These are phyloP conservation scores for Mucuna pruriens DNA, from an alignment of 306 rosid species.

Conservation along the genomic window DNA sequence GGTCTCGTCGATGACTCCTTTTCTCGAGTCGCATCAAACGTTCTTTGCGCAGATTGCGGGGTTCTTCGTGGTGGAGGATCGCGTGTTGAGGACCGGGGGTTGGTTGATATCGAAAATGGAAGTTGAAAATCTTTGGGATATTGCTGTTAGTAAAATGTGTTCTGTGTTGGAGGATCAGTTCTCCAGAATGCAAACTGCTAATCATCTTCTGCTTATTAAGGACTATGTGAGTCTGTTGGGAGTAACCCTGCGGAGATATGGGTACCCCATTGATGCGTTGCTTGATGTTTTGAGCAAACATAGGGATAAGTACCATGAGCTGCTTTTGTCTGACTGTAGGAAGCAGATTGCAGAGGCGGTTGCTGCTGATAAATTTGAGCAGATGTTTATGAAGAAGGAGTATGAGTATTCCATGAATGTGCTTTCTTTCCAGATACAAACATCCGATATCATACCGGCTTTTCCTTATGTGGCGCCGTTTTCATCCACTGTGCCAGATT, in stretches of 20 bases:
- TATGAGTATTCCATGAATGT: conserved; percentile 98
- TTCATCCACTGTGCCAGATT: conserved; percentile 92
- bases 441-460: conserved; percentile 82
- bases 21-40: conserved; percentile 97
- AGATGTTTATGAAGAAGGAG: conserved; percentile 98
- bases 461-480: conserved; percentile 94
- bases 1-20: conserved; percentile 99
- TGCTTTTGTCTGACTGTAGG: conserved; percentile 87
- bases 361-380: conserved; percentile 90
- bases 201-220: conserved; percentile 88
- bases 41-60: conserved; percentile 98
- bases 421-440: conserved; percentile 94
- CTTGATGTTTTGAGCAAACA: conserved; percentile 99
- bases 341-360: conserved; percentile 91
- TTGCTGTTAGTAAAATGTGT: conserved; percentile 98
- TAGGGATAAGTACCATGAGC: conserved; percentile 96
- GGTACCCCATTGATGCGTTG: conserved; percentile 89
- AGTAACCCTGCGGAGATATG: conserved; percentile 86
- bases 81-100: conserved; percentile 92
- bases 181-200: conserved; percentile 98
- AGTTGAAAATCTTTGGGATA: conserved; percentile 97
- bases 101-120: conserved; percentile 87
- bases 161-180: conserved; percentile 98
- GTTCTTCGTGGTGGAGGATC: conserved; percentile 93
- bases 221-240: conserved; percentile 96